phyloP scores from a whole-genome alignment of 208 protist genomes.

The Acanthamoeba rhysodes region DNA sequence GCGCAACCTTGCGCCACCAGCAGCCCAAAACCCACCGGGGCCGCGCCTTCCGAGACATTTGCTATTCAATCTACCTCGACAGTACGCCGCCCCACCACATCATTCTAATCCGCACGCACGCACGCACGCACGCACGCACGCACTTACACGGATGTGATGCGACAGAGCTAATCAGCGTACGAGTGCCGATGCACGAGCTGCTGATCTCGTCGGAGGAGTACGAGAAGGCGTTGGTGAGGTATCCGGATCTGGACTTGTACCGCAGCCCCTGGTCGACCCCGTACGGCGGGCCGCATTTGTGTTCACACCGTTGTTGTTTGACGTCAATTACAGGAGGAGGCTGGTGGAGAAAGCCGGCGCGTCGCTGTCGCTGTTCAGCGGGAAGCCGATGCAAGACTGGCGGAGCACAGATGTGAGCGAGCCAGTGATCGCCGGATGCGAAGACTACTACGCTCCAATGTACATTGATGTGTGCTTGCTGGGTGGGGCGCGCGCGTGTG shows the following conservation, averaged over 20 bases:
- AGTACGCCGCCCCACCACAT: not conserved
- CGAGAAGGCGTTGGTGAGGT: conserved; percentile 7
- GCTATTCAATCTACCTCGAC: not conserved
- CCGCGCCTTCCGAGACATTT: not conserved
- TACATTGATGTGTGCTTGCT: not conserved
- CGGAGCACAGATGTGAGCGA: not conserved
- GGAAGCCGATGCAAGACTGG: not conserved
- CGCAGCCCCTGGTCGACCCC: not conserved
- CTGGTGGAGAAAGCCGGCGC: not conserved
- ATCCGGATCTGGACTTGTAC: not conserved
- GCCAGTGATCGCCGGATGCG: not conserved
- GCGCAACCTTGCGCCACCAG: not conserved
- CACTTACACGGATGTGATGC: not conserved
- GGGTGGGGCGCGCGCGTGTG: too few species aligned
- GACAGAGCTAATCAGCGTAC: not conserved
- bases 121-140: too few species aligned
- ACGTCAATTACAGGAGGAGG: not conserved
- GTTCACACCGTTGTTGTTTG: not conserved
- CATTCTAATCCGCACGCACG: not conserved
- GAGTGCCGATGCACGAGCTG: not conserved
- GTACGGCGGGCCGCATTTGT: not conserved
- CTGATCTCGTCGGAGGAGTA: not conserved
- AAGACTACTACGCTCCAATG: not conserved
- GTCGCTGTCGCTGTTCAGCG: not conserved
- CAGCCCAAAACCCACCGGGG: not conserved